Conservation (phyloP, 805 yeast genomes). For the Pichia heedii region DNA sequence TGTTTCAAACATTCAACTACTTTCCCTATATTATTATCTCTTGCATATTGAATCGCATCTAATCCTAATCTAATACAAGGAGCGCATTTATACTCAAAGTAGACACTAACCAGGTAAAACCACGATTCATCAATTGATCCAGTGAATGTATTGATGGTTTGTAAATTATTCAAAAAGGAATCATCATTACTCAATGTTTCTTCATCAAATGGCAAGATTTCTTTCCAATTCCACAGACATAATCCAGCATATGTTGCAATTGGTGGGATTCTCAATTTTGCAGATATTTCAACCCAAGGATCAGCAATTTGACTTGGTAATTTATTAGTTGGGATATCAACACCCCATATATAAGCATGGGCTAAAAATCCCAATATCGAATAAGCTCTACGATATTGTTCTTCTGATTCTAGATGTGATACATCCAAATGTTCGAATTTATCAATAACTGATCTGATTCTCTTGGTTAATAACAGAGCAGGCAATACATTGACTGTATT, state of each 20-base stretch:
- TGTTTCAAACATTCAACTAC: slow-evolving; percentile 44
- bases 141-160: slow-evolving; percentile 77
- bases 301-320: slow-evolving; percentile 61
- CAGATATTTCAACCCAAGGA: slow-evolving; percentile 57
- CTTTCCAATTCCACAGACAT: slow-evolving; percentile 80
- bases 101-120: slow-evolving; percentile 86
- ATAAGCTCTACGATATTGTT: slow-evolving; percentile 71
- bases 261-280: slow-evolving; percentile 67
- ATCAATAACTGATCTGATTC: slow-evolving; percentile 57
- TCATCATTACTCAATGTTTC: slow-evolving; percentile 22
- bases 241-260: slow-evolving; percentile 81
- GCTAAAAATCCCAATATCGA: slow-evolving; percentile 69
- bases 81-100: slow-evolving; percentile 78
- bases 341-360: slow-evolving; percentile 89
- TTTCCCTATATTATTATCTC: slow-evolving; percentile 33
- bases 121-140: slow-evolving; percentile 89
- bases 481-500: slow-evolving; percentile 55
- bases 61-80: slow-evolving; percentile 58
- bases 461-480: slow-evolving; percentile 56
- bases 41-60: slow-evolving; percentile 51
- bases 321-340: slow-evolving; percentile 46
- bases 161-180: slow-evolving; percentile 50
- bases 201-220: slow-evolving; percentile 37
- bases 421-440: slow-evolving; percentile 48
- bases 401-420: slow-evolving; percentile 33